Evolutionary conservation across 1,139 yeast genomes (phyloP), one percentile per base, ranked within the genome.

Genomic region (Nematodospora anomalae): DNA sequence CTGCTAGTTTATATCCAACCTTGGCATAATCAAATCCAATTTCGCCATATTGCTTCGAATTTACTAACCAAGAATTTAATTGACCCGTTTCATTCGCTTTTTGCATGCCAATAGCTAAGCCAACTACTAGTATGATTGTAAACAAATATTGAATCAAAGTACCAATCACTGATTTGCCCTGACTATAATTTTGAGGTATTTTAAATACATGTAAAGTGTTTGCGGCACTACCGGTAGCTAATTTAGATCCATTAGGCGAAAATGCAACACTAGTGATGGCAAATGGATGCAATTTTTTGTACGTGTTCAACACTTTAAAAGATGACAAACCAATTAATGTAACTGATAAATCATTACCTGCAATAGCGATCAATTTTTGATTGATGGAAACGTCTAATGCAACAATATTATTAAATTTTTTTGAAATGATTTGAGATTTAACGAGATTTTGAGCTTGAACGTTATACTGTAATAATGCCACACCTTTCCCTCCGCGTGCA

Each of bases 151-250:
- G 60, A 52, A 73, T 53, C 28, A 74, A 46, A 9, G 69, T 53
- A 13, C 75, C 73, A 35, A 70, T 53, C 20, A 58, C 37, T 1
- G 83, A 74, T 33, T 67, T 66, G 2, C 77, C 68, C 9, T 57
- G 57, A 2, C 74, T 64, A 44, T 68, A 68, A 18, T 69, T 71
- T n/a, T 60, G 61, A 3, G 94, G 90, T 16, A 87, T 57, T 41
- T 67, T 71, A 41, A 80, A 63, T 5, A 88, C 79, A 45, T 74
- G 78, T 27, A 89, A 74, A 1, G 88, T 74, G 44, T 85, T 83
- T 2, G 95, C 87, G 2, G 94, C 95, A 32, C 95, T 83, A 0
- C 82, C 84, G 11, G 90, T 77, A 1, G 90, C 95, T 33, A 89
- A 63, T 38, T 74, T 67, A 28, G 74, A 64, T 10, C 92, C 90